Evolutionary conservation across 768 basidiomycete species (phyloP), one percentile per base, ranked within the genome.

Genomic region (Podaxis sp.): DNA sequence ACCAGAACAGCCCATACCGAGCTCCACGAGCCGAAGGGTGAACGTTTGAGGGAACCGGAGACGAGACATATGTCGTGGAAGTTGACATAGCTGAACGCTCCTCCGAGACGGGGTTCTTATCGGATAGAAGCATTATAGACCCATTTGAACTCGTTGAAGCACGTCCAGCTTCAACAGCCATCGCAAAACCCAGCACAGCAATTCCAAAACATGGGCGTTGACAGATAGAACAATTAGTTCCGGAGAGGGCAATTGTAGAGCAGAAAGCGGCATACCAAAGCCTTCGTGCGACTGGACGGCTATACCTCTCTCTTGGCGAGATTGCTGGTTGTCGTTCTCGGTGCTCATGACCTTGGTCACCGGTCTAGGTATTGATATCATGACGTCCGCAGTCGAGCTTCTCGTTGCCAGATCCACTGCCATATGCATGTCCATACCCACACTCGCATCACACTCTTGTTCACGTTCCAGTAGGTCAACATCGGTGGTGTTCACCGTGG

Each of bases 401-500:
- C 29, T 25, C 38, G 25, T 61, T 17, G 29, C 15, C 27, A 33
- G 8, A 33, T 37, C 17, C n/a, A 9, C 12, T 17, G 19, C 15
- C 46, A 59, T 50, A n/a, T 17, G 15, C 37, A 15, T 47, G 12
- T 15, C 27, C 27, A n/a, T n/a, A 19, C 49, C 57, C 43, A 11
- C 11, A 3, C 33, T 58, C 24, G 11, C 33, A 15, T 43, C 24
- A 17, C 24, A 36, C 11, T 36, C 25, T 11, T 55, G 19, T 41
- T 53, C 12, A 51, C 13, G 47, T 27, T 43, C 38, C 27, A 29
- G 6, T 2, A 59, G 9, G 22, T 17, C 22, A 24, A 2, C 38
- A 2, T 40, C 47, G n/a, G 41, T 24, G 22, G 22, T 36, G 13
- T 25, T 25, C 62, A 59, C 15, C 24, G 54, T 60, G 29, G 74